Evolutionary conservation across 1,139 yeast genomes (phyloP).

Genomic region (Kodamaea alishanica): DNA sequence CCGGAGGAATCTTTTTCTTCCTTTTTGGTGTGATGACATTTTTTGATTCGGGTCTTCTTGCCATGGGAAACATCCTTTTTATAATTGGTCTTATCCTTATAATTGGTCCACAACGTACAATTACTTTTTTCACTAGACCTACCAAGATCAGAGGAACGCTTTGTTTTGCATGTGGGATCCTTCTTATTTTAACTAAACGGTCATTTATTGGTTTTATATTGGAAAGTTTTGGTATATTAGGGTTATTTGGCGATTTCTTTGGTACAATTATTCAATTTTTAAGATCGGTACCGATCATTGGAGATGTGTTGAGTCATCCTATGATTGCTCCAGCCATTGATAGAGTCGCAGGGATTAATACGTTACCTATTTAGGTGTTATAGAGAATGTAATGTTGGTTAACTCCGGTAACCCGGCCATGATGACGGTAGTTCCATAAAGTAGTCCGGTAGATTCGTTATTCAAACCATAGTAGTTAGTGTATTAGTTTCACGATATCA

Average conservation of each 20-base stretch:
- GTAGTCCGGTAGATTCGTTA: not conserved
- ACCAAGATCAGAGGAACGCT: constrained; percentile 82
- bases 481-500: too few relatives aligned
- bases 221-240: constrained; percentile 84
- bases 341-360: constrained; percentile 44
- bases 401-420: not conserved
- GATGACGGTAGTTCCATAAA: not conserved
- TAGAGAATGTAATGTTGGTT: not conserved
- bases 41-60: constrained; percentile 85
- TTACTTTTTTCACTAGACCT: constrained; percentile 82
- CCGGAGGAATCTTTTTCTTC: constrained; percentile 78
- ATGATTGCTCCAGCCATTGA: constrained; percentile 68
- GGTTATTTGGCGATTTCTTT: constrained; percentile 87
- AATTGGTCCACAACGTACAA: constrained; percentile 83
- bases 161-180: constrained; percentile 71
- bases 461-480: too few relatives aligned
- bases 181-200: constrained; percentile 68
- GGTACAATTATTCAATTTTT: constrained; percentile 88
- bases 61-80: constrained; percentile 83
- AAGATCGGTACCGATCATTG: constrained; percentile 83
- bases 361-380: constrained; percentile 35
- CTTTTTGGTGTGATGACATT: constrained; percentile 79
- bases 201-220: constrained; percentile 82
- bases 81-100: constrained; percentile 78
- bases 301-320: constrained; percentile 82